Percentiles rank a stretch among this genome's conserved stretches.
Conservation (phyloP, 2,329 filamentous ascomycete genomes). For the Chaetomiaceae sp. region DNA sequence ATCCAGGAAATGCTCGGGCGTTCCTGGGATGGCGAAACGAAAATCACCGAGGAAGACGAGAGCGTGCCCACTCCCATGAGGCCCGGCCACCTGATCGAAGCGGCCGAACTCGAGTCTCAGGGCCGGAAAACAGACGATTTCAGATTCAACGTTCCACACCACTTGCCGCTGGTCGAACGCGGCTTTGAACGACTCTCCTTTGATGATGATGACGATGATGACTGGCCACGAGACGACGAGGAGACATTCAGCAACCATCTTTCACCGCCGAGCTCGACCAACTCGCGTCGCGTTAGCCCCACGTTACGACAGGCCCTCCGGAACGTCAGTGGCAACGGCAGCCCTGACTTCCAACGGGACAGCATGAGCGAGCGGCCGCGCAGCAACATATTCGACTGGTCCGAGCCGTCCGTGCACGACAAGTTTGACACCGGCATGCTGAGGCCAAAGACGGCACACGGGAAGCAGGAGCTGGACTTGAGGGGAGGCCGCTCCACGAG, state of each 20-base stretch:
- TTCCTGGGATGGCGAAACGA: constrained; percentile 51
- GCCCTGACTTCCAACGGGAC: constrained; percentile 33
- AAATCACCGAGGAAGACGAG: constrained; percentile 62
- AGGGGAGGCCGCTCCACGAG: constrained; percentile 64
- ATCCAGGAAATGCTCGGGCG: constrained; percentile 56
- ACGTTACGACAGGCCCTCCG: constrained; percentile 52
- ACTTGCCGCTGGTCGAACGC: constrained; percentile 33
- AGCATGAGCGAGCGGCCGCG: constrained; percentile 46
- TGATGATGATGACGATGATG: constrained; percentile 60
- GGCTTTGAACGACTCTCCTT: constrained; percentile 51
- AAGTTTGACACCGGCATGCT: constrained; percentile 56
- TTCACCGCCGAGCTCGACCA: constrained; percentile 55
- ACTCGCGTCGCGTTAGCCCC: constrained; percentile 49
- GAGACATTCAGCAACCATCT: constrained; percentile 51
- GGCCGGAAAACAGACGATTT: constrained; percentile 24
- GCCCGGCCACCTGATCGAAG: constrained; percentile 32
- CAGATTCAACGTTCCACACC: constrained; percentile 27
- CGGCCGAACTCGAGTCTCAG: constrained; percentile 24
- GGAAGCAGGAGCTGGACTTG: constrained; percentile 66
- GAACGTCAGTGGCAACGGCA: constrained; percentile 46
- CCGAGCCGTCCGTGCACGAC: constrained; percentile 60
- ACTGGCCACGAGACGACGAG: constrained; percentile 57
- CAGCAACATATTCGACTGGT: constrained; percentile 76
- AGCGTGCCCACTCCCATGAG: constrained; percentile 48
- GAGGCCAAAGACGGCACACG: constrained; percentile 70